Evolutionary conservation across 164 flowering plant genomes (phyloP).

Genomic region (Magnolia changhungtana): DNA sequence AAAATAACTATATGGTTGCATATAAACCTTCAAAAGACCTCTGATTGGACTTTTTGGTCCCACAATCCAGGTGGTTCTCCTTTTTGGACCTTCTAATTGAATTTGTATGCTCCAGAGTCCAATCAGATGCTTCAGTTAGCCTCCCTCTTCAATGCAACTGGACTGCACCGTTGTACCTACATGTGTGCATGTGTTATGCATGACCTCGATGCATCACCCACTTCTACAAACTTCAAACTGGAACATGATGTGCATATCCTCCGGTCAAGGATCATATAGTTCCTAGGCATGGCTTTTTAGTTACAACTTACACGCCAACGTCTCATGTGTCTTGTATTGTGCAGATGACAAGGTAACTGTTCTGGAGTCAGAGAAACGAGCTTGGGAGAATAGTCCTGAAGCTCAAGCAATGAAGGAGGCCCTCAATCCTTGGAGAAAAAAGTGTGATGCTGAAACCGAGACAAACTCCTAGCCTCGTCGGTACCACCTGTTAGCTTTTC

Average conservation of each 20-base stretch:
- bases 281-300: neutral
- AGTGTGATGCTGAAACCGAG: conserved; percentile 35
- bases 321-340: conserved; percentile 6
- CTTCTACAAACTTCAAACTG: neutral
- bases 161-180: no score
- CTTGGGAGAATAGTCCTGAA: conserved; percentile 82
- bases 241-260: neutral
- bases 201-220: no score
- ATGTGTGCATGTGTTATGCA: no score
- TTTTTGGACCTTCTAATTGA: no score
- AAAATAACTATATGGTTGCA: no score
- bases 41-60: no score
- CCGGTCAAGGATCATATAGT: neutral
- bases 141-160: no score
- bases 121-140: no score
- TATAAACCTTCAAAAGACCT: no score
- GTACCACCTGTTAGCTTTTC: neutral
- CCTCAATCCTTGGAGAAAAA: conserved; percentile 81
- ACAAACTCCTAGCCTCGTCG: conserved; percentile 29
- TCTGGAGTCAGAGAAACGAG: conserved; percentile 84
- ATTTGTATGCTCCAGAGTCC: no score
- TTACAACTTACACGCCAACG: neutral
- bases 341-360: conserved; percentile 94
- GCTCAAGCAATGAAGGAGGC: conserved; percentile 80
- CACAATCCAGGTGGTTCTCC: no score